Evolutionary conservation across 1,139 yeast species (phyloP).

Genomic region (Kodamaea sp.): DNA sequence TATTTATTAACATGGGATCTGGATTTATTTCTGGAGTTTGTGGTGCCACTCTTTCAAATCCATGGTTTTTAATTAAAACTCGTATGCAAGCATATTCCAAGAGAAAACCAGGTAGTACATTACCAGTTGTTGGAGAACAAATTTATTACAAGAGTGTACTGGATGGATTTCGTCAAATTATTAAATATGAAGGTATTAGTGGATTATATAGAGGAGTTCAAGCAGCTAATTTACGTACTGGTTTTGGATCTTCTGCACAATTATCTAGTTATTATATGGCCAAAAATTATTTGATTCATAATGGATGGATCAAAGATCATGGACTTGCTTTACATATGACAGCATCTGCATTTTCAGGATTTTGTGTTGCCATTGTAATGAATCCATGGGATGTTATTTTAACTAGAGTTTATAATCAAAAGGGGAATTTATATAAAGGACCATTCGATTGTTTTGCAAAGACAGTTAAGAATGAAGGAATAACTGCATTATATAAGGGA

Average conservation of each 20-base stretch:
- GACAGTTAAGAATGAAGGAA: constrained; percentile 81
- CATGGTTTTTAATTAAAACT: constrained; percentile 86
- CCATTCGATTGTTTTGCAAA: constrained; percentile 86
- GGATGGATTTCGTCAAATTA: constrained; percentile 66
- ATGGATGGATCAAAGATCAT: constrained; percentile 48
- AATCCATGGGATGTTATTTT: constrained; percentile 95
- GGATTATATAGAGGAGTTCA: constrained; percentile 91
- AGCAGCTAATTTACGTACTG: constrained; percentile 91
- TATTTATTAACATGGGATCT: constrained; percentile 67
- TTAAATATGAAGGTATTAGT: constrained; percentile 61
- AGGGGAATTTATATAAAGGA: constrained; percentile 79
- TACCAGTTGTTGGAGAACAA: constrained; percentile 78
- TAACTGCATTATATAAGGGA: constrained; percentile 86
- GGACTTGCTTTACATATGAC: constrained; percentile 70
- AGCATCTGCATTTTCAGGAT: constrained; percentile 78
- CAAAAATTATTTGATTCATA: constrained; percentile 53
- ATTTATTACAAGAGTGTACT: constrained; percentile 72
- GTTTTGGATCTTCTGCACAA: constrained; percentile 94
- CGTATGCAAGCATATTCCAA: constrained; percentile 89
- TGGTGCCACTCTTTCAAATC: constrained; percentile 89
- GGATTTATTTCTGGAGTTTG: constrained; percentile 85
- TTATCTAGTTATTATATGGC: constrained; percentile 86
- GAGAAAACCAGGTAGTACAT: constrained; percentile 22
- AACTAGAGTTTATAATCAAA: constrained; percentile 93
- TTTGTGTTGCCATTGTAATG: constrained; percentile 94